Evolutionary conservation across 169 alveolate genomes (phyloP).

Genomic region (Plasmodium gaboni): DNA sequence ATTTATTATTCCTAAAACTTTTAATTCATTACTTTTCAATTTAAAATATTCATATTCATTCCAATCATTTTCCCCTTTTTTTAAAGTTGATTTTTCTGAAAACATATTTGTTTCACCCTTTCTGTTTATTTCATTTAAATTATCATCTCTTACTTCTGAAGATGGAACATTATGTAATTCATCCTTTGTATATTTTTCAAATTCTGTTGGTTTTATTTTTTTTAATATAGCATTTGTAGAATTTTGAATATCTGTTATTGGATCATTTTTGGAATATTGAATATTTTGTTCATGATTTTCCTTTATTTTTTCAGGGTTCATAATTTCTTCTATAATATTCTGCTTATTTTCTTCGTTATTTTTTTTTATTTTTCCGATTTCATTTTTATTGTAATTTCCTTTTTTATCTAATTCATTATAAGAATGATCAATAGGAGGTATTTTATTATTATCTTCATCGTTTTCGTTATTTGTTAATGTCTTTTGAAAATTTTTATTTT

Average conservation of each 20-base stretch:
- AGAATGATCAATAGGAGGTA: conserved; percentile 12
- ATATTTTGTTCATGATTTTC: conserved; percentile 2
- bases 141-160: conserved; percentile 10
- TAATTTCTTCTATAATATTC: neutral
- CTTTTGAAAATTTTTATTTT: conserved; percentile 7
- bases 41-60: conserved; percentile 63
- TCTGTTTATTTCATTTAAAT: conserved; percentile 13
- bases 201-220: conserved; percentile 34
- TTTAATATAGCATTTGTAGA: conserved; percentile 18
- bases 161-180: conserved; percentile 31
- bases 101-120: conserved; percentile 35
- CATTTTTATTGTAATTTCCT: neutral
- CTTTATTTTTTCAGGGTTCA: neutral
- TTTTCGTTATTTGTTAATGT: conserved; percentile 7
- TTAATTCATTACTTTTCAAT: conserved; percentile 67
- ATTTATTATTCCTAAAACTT: conserved; percentile 74
- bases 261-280: conserved; percentile 11
- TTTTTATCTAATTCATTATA: neutral
- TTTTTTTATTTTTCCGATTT: conserved; percentile 14
- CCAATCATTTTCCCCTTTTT: conserved; percentile 46
- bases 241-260: conserved; percentile 2
- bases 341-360: neutral
- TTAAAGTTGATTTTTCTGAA: conserved; percentile 45
- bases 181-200: conserved; percentile 10
- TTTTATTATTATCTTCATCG: conserved; percentile 10